Evolutionary conservation across 306 rosid species (phyloP).

Genomic region (Quillaja saponaria): DNA sequence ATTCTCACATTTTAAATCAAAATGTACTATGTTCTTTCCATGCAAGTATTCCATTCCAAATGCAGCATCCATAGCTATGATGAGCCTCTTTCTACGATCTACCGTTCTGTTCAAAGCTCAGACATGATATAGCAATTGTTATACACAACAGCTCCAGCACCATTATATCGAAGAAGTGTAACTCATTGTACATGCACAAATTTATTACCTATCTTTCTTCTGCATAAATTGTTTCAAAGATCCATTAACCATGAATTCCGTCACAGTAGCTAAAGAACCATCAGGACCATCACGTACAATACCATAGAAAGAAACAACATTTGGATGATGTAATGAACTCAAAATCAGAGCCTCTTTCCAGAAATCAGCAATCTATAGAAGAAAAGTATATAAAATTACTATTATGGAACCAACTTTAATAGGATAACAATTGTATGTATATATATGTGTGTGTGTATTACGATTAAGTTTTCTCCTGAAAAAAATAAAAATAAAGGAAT

Average conservation of each 20-base stretch:
- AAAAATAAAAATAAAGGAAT: slow-evolving; percentile 29
- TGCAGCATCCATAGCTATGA: slow-evolving; percentile 99
- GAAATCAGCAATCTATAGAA: slow-evolving; percentile 82
- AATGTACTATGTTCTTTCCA: slow-evolving; percentile 92
- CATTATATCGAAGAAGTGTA: slow-evolving; percentile 18
- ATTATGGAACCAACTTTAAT: no score
- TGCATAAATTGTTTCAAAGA: slow-evolving; percentile 96
- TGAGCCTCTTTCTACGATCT: slow-evolving; percentile 96
- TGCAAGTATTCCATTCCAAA: slow-evolving; percentile 99
- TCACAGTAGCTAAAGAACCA: slow-evolving; percentile 94
- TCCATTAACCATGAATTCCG: slow-evolving; percentile 98
- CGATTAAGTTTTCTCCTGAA: no score
- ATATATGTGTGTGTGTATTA: neutral
- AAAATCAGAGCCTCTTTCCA: slow-evolving; percentile 98
- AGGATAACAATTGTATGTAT: no score
- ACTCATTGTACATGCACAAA: neutral
- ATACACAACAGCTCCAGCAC: slow-evolving; percentile 13
- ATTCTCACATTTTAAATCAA: slow-evolving; percentile 98
- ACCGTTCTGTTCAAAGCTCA: slow-evolving; percentile 73
- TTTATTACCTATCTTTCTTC: slow-evolving; percentile 88
- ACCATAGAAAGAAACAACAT: slow-evolving; percentile 96
- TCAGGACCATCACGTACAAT: slow-evolving; percentile 99
- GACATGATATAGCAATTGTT: slow-evolving; percentile 15
- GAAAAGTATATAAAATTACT: no score
- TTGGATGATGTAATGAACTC: slow-evolving; percentile 96